Evolutionary conservation across 2,329 filamentous ascomycete species (phyloP).

Genomic region (Xylariomycetidae sp.): DNA sequence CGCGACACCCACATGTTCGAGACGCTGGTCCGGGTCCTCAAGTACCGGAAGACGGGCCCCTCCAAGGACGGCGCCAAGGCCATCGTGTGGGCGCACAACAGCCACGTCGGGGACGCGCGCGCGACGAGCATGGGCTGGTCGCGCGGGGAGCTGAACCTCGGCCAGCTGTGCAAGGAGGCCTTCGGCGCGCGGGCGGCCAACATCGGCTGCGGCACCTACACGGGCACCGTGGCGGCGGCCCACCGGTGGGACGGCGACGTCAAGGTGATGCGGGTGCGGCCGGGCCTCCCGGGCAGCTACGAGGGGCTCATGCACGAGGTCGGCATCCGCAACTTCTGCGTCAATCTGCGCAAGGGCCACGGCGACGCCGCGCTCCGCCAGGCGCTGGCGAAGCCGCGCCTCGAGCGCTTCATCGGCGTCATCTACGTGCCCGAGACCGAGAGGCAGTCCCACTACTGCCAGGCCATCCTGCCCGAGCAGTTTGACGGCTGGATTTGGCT

Average conservation of each 20-base stretch:
- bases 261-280: constrained; percentile 42
- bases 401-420: constrained; percentile 51
- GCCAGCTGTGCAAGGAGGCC: constrained; percentile 39
- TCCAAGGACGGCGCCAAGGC: constrained; percentile 36
- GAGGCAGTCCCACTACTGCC: constrained; percentile 43
- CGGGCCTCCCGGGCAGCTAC: constrained; percentile 42
- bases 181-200: constrained; percentile 8
- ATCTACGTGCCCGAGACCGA: constrained; percentile 48
- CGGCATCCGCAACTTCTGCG: constrained; percentile 37
- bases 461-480: constrained; percentile 40
- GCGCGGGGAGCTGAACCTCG: constrained; percentile 44
- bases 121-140: constrained; percentile 42
- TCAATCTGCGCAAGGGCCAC: constrained; percentile 40
- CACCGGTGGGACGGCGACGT: constrained; percentile 46
- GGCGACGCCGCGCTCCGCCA: too few species aligned
- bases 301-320: constrained; percentile 44
- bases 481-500: constrained; percentile 48
- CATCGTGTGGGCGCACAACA: constrained; percentile 51
- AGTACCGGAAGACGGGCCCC: too few species aligned
- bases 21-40: constrained; percentile 38
- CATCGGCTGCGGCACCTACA: constrained; percentile 43
- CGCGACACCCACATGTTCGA: constrained; percentile 49
- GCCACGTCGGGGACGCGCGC: constrained; percentile 49
- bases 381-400: too few species aligned
- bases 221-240: constrained; percentile 47